Base-by-base conservation (phyloP, 305 asterid genomes). In the Fraxinus velutina region DNA sequence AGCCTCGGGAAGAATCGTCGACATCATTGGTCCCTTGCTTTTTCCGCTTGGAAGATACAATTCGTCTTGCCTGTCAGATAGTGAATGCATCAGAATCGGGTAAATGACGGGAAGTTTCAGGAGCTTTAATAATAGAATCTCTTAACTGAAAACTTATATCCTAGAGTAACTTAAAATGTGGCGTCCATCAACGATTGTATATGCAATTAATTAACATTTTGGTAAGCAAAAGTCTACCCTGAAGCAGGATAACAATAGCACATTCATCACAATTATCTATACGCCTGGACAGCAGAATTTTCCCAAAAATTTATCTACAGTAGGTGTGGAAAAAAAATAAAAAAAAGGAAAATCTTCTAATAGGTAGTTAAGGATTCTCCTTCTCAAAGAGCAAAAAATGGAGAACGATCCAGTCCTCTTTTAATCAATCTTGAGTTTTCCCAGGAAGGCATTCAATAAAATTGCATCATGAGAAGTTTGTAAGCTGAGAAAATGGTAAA, bases 31-130 rank as follows among this genome's bases (percentile, higher is more conserved):
- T 29, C 66, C 83, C 92, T 6, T 34, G 86, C 44, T 88, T 90
- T 39, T 78, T 83, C 78, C 84, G 85, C 87, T 90, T 91, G 39
- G 92, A 86, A 79, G 88, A 83, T 78, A 81, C 86, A 76, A 94
- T 92, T 85, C 95, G 96, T 86, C 88, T 89, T 47, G 52, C 80
- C 98, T 94, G 93, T 79, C 84, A 80, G 77, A 79, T 47, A 81
- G 83, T 22, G 10, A 71, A 34, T 75, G 60, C 19, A 78, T 52
- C 80, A 29, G 76, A 73, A 39, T 78, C 74, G 6, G 33, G 13
- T 21, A 19, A 62, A 22, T 62, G 72, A 21, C n/a, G 13, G 62
- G 36, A 10, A 37, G 44, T 27, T 27, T 75, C 15, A 29, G 62
- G 39, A 36, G 34, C 62, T 19, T 24, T 15, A 21, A 74, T 74